Evolutionary conservation across 2,329 filamentous ascomycete genomes (phyloP).

Genomic region (Cordyceps javanica): DNA sequence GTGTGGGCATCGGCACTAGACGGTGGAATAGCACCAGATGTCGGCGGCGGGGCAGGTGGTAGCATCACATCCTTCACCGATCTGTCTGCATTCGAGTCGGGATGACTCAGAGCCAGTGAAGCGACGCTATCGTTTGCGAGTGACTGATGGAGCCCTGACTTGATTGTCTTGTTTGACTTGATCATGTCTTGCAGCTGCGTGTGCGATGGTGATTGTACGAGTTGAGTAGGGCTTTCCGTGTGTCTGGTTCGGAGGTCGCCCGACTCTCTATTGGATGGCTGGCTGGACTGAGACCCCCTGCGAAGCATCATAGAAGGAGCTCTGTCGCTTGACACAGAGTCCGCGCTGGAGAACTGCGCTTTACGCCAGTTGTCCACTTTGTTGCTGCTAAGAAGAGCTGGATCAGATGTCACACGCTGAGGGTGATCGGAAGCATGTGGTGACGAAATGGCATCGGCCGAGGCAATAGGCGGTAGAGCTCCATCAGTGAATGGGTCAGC

Average conservation of each 20-base stretch:
- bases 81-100: conserved; percentile 39
- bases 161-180: conserved; percentile 52
- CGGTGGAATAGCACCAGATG: conserved; percentile 17
- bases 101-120: conserved; percentile 46
- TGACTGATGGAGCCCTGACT: conserved; percentile 49
- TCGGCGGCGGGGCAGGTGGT: conserved; percentile 21
- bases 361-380: conserved; percentile 45
- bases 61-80: conserved; percentile 22
- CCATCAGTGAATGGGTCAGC: conserved; percentile 21
- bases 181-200: conserved; percentile 56
- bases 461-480: conserved; percentile 19
- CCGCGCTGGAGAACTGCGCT: conserved; percentile 44
- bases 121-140: conserved; percentile 52
- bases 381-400: conserved; percentile 34
- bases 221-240: conserved; percentile 56
- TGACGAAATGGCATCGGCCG: conserved; percentile 11
- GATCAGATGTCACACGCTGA: conserved; percentile 23
- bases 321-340: conserved; percentile 34
- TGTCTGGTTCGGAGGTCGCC: conserved; percentile 32
- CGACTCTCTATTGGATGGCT: conserved; percentile 43
- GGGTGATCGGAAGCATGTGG: conserved; percentile 26
- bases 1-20: conserved; percentile 27
- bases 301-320: conserved; percentile 32
- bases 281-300: conserved; percentile 43
- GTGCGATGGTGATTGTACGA: conserved; percentile 42